Conservation (phyloP, 129 eudicot genomes). For the Deinandra increscens region DNA sequence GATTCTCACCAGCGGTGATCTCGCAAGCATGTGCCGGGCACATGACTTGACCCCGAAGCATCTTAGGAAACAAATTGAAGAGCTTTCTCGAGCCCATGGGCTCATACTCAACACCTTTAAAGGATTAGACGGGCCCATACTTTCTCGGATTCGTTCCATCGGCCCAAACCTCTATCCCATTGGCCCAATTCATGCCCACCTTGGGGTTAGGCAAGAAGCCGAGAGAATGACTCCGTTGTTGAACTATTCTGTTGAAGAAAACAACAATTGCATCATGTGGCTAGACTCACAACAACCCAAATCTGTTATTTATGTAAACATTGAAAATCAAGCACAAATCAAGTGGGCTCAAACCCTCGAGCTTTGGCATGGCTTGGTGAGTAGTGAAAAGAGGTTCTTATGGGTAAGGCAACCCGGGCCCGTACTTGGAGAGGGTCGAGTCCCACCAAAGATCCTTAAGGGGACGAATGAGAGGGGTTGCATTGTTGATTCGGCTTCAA, state of each 20-base stretch:
- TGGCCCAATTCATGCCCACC: conserved; percentile 47
- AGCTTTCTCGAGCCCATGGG: conserved; percentile 30
- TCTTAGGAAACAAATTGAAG: conserved; percentile 19
- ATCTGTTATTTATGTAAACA: conserved; percentile 39
- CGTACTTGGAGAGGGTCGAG: conserved; percentile 5
- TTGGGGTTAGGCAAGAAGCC: conserved; percentile 24
- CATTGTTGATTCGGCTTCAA: conserved; percentile 39
- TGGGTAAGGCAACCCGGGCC: conserved; percentile 37
- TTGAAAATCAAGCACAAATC: conserved; percentile 29
- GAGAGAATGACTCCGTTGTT: conserved; percentile 9
- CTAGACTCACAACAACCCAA: conserved; percentile 40
- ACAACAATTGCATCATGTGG: conserved; percentile 34
- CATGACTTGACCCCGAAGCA: conserved; percentile 12
- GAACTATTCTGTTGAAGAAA: conserved; percentile 34
- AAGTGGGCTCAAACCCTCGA: conserved; percentile 34
- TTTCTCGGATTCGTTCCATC: conserved; percentile 20
- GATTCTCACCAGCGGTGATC: conserved; percentile 40
- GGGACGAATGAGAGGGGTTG: conserved; percentile 34
- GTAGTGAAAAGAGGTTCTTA: conserved; percentile 33
- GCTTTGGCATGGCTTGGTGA: conserved; percentile 50
- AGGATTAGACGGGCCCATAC: conserved; percentile 41
- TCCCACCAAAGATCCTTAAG: conserved; percentile 23
- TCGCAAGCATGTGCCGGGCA: conserved; percentile 34
- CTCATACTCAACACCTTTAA: conserved; percentile 52
- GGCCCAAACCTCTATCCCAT: conserved; percentile 37